Conservation (phyloP, 2,329 filamentous ascomycete species). For the Xylariales sp. region DNA sequence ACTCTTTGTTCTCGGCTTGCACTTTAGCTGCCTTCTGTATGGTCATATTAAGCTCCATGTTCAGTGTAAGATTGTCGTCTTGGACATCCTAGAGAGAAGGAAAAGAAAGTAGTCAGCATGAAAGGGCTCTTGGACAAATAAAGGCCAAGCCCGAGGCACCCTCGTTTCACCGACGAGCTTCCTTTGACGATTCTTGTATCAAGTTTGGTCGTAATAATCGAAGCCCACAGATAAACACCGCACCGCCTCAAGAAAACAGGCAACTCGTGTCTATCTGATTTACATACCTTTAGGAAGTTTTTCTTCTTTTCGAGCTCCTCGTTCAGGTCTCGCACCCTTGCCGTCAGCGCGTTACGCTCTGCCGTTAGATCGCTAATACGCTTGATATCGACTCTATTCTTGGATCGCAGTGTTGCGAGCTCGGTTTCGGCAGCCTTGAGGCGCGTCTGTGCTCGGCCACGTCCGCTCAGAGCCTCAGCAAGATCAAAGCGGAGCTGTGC, state of each 20-base stretch:
- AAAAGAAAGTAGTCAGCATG: conserved; percentile 19
- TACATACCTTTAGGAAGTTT: conserved; percentile 78
- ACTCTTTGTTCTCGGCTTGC: conserved; percentile 84
- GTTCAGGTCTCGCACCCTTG: conserved; percentile 81
- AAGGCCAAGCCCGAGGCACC: not conserved
- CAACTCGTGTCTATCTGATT: not conserved
- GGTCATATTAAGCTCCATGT: conserved; percentile 87
- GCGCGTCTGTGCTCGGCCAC: conserved; percentile 73
- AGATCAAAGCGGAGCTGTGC: conserved; percentile 75
- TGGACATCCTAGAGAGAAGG: conserved; percentile 74
- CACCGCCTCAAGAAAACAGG: conserved; percentile 12
- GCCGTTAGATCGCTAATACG: conserved; percentile 71
- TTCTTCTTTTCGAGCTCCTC: conserved; percentile 88
- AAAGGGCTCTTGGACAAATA: not conserved
- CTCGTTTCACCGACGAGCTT: not conserved
- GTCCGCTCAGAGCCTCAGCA: conserved; percentile 79
- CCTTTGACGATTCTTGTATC: not conserved
- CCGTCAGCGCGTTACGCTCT: conserved; percentile 70
- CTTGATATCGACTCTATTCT: conserved; percentile 68
- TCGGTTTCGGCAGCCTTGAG: conserved; percentile 73
- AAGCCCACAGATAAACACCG: not conserved
- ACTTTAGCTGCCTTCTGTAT: conserved; percentile 80
- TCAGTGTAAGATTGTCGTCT: conserved; percentile 90
- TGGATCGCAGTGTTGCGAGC: conserved; percentile 70
- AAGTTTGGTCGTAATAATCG: not conserved